Evolutionary conservation across 2,329 filamentous ascomycete genomes (phyloP), one percentile per base, ranked within the genome.

Genomic region (Stachybotrys chartarum): DNA sequence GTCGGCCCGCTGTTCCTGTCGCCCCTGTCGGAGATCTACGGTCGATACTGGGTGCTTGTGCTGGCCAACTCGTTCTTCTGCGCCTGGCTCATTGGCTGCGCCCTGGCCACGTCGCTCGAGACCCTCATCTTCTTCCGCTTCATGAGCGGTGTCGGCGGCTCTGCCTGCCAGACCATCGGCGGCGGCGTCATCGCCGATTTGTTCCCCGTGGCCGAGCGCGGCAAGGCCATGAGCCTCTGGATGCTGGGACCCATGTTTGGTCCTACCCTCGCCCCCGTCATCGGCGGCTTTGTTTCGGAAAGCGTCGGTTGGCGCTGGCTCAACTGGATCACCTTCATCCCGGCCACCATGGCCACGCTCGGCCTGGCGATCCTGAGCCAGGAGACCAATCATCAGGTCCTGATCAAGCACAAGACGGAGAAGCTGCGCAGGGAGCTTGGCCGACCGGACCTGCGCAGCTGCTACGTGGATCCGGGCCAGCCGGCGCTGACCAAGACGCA

Each of bases 1-100:
- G 67, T 85, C 24, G 83, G 83, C 0, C 83, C 83, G 1, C 67
- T 85, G 7, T 70, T 84, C 51, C 65, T 85, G 3, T 79, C 81
- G 1, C 82, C 82, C 0, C 62, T 85, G 49, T 82, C 78, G 1
- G 86, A 89, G 65, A 79, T 88, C 55, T 87, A 86, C 63, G 85
- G 86, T 1, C 77, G 86, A 3, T 68, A 81, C 4, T 68, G 76
- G 1, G 67, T 88, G 39, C 77, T 87, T 57, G 76, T 79, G 24
- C 67, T 63, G 3, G 80, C 82, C 56, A 88, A 84, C 59, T 63
- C 77, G 6, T 74, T 83, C 56, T 89, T 88, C 66, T 77, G 83
- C 55, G 64, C 80, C 1, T 87, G 83, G 72, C 82, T 81, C 50
- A 78, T 89, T 59, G 85, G 82, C 0, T 87, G 84, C 56, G 87